A percentile compares a stretch with the other conserved stretches of the same genome.
phyloP scores from a whole-genome alignment of 495 filamentous ascomycete genomes.

The Cudoniella acicularis region DNA sequence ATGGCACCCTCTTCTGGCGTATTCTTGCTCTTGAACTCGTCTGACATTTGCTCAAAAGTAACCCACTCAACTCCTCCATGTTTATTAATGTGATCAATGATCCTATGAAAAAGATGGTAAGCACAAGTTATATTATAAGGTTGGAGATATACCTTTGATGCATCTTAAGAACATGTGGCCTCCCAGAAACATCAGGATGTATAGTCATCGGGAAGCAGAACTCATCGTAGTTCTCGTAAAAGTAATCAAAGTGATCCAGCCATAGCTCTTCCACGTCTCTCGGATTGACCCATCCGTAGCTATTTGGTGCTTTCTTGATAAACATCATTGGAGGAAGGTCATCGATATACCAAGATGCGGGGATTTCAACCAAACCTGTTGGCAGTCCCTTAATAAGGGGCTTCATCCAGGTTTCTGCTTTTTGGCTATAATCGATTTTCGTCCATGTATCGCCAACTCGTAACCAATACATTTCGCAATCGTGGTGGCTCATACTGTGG shows the following conservation, averaged over 20 bases:
- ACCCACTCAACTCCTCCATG: conserved; percentile 75
- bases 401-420: conserved; percentile 64
- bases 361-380: conserved; percentile 61
- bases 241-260: conserved; percentile 65
- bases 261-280: conserved; percentile 39
- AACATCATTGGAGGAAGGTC: conserved; percentile 59
- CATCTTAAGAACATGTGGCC: conserved; percentile 66
- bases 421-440: conserved; percentile 57
- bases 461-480: conserved; percentile 63
- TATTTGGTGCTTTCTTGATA: conserved; percentile 56
- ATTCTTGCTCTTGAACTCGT: conserved; percentile 68
- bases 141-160: conserved; percentile 45
- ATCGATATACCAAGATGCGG: conserved; percentile 66
- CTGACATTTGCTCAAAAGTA: conserved; percentile 63
- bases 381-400: conserved; percentile 49
- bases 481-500: conserved; percentile 64
- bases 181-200: conserved; percentile 65
- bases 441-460: conserved; percentile 60
- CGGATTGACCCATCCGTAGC: conserved; percentile 59
- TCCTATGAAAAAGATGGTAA: conserved; percentile 28
- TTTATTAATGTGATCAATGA: conserved; percentile 70
- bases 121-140: neutral
- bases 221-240: conserved; percentile 65
- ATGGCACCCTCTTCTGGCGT: conserved; percentile 59
- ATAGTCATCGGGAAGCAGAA: conserved; percentile 70